Evolutionary conservation across 2,329 filamentous ascomycete genomes (phyloP), one percentile per base, ranked within the genome.

Genomic region (Xylariaceae sp.): DNA sequence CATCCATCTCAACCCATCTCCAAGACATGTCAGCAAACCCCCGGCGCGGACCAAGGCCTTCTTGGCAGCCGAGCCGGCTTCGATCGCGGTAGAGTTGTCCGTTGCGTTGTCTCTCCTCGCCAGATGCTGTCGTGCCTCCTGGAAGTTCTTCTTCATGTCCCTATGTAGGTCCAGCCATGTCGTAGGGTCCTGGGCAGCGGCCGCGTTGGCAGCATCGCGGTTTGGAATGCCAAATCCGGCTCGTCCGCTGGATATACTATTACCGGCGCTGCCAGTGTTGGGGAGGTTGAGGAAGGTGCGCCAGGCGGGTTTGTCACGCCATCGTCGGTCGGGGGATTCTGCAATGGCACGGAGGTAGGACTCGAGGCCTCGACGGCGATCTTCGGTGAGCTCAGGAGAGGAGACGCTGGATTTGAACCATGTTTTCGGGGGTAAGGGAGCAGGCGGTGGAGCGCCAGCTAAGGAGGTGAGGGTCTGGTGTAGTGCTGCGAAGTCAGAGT

Each of bases 91-190:
- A 0, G 76, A 73, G 40, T 73, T 77, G 61, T 75, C 74, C 2
- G 71, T 75, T 1, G 86, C 85, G 18, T 80, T 82, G 67, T 95
- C 90, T 46, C 90, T 77, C 61, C 82, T 78, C 40, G 88, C 87
- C n/a, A 91, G 75, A 69, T 81, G 83, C 59, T 85, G 76, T 18
- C 88, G 74, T 7, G 87, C 87, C 61, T 89, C 83, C 67, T 90
- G 87, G 26, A 95, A 79, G 61, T 84, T 81, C 16, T 79, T 77
- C 74, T 92, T 93, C 74, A 93, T 79, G 67, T 92, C 88, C 21
- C 84, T 76, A 68, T 92, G 87, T 52, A 90, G 79, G 68, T 93
- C 90, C 21, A 93, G 74, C 90, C 91, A 95, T 1, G 88, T 86
- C 2, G 82, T 81, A 1, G 86, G 86, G 67, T 88, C 86, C 14